These are phyloP conservation scores for Macrotyloma uniflorum DNA, from an alignment of 306 rosid species.

Conservation along the genomic window DNA sequence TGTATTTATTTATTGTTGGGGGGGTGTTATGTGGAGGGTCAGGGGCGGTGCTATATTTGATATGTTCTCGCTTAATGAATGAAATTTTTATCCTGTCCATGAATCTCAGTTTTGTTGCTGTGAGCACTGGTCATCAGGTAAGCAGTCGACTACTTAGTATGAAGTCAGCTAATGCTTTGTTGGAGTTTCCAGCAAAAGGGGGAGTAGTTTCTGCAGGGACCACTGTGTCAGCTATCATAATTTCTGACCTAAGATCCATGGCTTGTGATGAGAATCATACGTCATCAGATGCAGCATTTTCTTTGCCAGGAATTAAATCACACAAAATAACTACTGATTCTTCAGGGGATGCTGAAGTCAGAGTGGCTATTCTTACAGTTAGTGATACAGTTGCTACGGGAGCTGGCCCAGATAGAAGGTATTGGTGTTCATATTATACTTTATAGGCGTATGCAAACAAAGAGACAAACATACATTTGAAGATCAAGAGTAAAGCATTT, in stretches of 20 bases:
- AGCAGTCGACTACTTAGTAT: constrained; percentile 87
- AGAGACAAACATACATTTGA: background rate
- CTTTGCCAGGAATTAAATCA: constrained; percentile 37
- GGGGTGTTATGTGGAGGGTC: background rate
- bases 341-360: constrained; percentile 47
- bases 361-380: constrained; percentile 87
- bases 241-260: constrained; percentile 60
- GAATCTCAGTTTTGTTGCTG: constrained; percentile 80
- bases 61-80: constrained; percentile 18
- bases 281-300: constrained; percentile 38
- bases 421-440: constrained; percentile 35
- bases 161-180: constrained; percentile 90
- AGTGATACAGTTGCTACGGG: constrained; percentile 93
- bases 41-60: constrained; percentile 6
- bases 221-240: constrained; percentile 63
- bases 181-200: constrained; percentile 82
- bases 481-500: background rate
- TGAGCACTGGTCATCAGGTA: constrained; percentile 87
- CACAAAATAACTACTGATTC: constrained; percentile 43
- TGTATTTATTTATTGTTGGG: background rate
- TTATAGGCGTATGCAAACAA: constrained; percentile 3
- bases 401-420: constrained; percentile 95
- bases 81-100: constrained; percentile 8
- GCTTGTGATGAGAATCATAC: constrained; percentile 30
- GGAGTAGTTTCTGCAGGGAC: constrained; percentile 66